Evolutionary conservation across 1,284 basidiomycete genomes (phyloP).

Genomic region (Leccinum fallax): DNA sequence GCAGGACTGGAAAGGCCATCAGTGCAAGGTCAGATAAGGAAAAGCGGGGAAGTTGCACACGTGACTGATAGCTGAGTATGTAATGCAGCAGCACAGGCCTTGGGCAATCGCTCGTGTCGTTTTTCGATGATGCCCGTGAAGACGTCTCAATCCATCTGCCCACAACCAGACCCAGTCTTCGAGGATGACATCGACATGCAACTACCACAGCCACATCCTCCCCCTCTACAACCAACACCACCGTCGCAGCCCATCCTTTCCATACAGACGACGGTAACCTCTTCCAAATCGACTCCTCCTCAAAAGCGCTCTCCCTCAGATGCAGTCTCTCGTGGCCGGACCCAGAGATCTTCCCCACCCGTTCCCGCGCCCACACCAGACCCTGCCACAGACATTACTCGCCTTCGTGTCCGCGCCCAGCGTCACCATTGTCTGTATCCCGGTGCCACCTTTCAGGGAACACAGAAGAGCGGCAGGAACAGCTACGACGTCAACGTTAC

Average conservation of each 20-base stretch:
- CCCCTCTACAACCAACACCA: neutral
- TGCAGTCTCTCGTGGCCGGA: conserved; percentile 7
- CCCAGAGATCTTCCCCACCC: conserved; percentile 7
- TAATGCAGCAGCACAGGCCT: conserved; percentile 11
- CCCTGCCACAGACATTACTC: conserved; percentile 73
- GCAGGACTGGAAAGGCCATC: neutral
- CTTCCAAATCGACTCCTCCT: conserved; percentile 13
- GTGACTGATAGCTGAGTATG: conserved; percentile 18
- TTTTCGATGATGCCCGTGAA: conserved; percentile 27
- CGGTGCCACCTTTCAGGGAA: conserved; percentile 76
- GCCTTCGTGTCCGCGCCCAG: conserved; percentile 70
- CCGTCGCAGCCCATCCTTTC: conserved; percentile 15
- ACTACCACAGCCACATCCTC: conserved; percentile 11
- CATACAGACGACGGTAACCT: conserved; percentile 12
- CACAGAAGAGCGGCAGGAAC: conserved; percentile 82
- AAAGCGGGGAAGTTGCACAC: conserved; percentile 4
- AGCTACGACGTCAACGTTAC: conserved; percentile 85
- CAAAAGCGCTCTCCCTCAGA: conserved; percentile 17
- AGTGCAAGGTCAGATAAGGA: neutral
- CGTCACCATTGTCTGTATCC: conserved; percentile 82
- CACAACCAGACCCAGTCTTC: conserved; percentile 28
- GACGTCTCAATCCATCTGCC: conserved; percentile 21
- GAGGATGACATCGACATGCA: conserved; percentile 38
- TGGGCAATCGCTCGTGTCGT: conserved; percentile 11
- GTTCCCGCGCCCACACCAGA: conserved; percentile 40